A percentile compares a stretch with the other conserved stretches of the same genome.
These are phyloP conservation scores for Tuber magnatum DNA, from an alignment of 495 filamentous ascomycete genomes.

Conservation along the genomic window DNA sequence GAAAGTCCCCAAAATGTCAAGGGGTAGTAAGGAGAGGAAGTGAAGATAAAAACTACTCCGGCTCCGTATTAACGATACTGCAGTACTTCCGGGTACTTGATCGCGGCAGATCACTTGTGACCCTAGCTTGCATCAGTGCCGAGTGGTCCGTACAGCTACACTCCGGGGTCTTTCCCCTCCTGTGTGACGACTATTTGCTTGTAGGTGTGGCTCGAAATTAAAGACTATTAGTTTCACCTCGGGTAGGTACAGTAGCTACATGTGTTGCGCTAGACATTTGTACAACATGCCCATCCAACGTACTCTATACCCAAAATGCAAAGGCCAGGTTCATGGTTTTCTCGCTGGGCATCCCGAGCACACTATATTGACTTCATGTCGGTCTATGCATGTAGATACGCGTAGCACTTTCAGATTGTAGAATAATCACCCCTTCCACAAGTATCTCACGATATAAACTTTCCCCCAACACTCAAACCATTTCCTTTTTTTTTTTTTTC, in stretches of 20 bases:
- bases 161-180: background rate
- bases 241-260: background rate
- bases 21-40: background rate
- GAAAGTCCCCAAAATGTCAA: background rate
- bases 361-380: background rate
- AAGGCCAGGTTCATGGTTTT: background rate
- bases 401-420: too few species aligned
- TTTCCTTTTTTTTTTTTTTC: too few species aligned
- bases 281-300: background rate
- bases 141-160: background rate
- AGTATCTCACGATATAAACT: background rate
- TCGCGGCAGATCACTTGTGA: background rate
- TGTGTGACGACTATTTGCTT: accelerated
- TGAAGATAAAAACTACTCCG: background rate
- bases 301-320: background rate
- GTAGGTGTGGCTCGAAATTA: background rate
- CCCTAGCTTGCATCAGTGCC: background rate
- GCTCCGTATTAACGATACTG: background rate
- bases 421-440: background rate
- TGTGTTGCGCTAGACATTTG: background rate
- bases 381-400: too few species aligned
- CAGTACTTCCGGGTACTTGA: background rate
- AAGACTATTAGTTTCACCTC: background rate
- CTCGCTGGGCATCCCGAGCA: background rate
- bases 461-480: background rate